Evolutionary conservation across 2,329 filamentous ascomycete species (phyloP).

Genomic region (Mollisiaceae sp.): DNA sequence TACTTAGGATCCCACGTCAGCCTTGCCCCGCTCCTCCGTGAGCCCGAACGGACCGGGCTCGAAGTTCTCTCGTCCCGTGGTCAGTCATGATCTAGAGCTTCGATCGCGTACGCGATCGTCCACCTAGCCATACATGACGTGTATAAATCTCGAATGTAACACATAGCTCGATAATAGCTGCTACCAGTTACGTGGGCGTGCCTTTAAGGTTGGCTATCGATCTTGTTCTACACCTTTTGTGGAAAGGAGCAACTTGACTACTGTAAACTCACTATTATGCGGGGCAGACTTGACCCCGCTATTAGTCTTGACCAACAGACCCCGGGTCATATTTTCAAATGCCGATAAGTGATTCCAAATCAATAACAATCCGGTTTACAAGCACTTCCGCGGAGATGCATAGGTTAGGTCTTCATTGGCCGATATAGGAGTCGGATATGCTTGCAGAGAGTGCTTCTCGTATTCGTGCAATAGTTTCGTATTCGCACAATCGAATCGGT

Average conservation of each 20-base stretch:
- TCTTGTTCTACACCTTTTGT: background rate
- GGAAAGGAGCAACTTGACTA: background rate
- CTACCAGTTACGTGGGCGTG: background rate
- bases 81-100: background rate
- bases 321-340: background rate
- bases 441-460: too few relatives aligned
- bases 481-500: too few relatives aligned
- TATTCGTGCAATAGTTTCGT: too few relatives aligned
- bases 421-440: too few relatives aligned
- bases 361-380: too few relatives aligned
- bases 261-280: background rate
- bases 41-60: conserved; percentile 1
- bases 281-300: background rate
- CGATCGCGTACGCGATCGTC: background rate
- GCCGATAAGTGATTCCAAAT: background rate
- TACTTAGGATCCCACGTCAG: background rate
- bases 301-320: background rate
- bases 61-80: background rate
- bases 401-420: too few relatives aligned
- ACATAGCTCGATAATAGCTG: too few relatives aligned
- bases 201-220: background rate
- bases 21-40: background rate
- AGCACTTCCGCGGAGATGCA: too few relatives aligned
- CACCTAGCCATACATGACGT: background rate
- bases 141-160: too few relatives aligned